Evolutionary conservation across 202 grass and related monocot genomes (phyloP).

Genomic region (Setaria italica): DNA sequence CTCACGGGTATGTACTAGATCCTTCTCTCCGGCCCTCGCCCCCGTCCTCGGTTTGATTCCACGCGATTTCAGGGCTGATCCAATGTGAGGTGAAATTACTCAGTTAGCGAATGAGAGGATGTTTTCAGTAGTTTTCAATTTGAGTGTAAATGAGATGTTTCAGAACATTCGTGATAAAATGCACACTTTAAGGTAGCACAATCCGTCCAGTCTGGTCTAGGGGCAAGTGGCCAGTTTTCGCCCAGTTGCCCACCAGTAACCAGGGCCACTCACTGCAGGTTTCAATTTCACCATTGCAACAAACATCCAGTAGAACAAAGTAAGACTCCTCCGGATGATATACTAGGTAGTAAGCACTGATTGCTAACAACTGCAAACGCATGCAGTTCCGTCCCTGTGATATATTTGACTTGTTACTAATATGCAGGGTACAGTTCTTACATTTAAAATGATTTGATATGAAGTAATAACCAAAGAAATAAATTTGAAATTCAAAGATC

Average conservation of each 20-base stretch:
- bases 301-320: neutral
- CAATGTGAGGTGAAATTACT: slow-evolving; percentile 27
- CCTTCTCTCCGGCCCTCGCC: neutral
- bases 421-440: too few relatives aligned
- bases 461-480: neutral
- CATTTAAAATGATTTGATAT: neutral
- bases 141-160: neutral
- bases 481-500: neutral
- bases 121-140: neutral
- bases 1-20: slow-evolving; percentile 67
- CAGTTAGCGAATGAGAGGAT: neutral
- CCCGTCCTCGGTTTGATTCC: neutral
- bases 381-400: neutral
- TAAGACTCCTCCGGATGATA: neutral
- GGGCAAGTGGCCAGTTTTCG: neutral
- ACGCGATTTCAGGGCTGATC: slow-evolving; percentile 21
- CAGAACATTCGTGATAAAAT: slow-evolving; percentile 2
- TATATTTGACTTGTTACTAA: slow-evolving; percentile 10
- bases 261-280: neutral
- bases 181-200: neutral
- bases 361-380: neutral
- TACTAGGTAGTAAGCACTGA: neutral
- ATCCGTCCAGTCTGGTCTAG: neutral
- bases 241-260: neutral
- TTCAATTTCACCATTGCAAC: slow-evolving; percentile 7